phyloP scores from a whole-genome alignment of 2,329 filamentous ascomycete species.

The Colletotrichum musicola region DNA sequence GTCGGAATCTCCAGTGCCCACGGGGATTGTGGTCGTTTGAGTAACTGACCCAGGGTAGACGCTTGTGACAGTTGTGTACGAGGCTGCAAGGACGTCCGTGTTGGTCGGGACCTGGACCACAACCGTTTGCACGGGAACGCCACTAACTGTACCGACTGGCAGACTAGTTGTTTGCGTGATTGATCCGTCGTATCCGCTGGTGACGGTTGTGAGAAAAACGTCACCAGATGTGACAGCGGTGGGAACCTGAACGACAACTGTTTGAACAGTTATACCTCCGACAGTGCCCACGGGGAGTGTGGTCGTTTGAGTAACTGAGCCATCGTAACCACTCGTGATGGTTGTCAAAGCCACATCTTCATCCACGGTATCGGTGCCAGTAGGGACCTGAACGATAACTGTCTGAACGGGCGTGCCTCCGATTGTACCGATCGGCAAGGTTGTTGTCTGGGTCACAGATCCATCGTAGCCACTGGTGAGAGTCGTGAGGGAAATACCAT shows the following conservation, averaged over 20 bases:
- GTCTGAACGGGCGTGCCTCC: neutral
- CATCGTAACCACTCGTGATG: constrained; percentile 1
- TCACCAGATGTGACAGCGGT: neutral
- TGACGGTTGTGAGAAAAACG: neutral
- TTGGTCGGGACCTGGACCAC: neutral
- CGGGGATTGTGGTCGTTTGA: neutral
- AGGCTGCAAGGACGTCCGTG: neutral
- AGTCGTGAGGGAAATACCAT: too few species aligned
- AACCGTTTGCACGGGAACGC: constrained; percentile 5
- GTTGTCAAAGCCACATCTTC: neutral
- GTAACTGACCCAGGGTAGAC: constrained; percentile 5
- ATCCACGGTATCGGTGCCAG: neutral
- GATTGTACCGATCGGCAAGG: neutral
- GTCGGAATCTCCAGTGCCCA: neutral
- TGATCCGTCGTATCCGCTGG: constrained; percentile 1
- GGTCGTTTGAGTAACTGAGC: constrained; percentile 4
- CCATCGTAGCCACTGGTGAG: constrained; percentile 10
- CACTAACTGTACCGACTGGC: constrained; percentile 8
- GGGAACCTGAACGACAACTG: constrained; percentile 6
- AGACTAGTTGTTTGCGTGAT: constrained; percentile 2
- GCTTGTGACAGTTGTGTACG: constrained; percentile 19
- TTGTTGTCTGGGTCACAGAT: neutral
- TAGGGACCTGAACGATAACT: neutral
- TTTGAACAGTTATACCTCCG: constrained; percentile 2
- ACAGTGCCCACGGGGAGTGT: constrained; percentile 16